Base-by-base conservation (phyloP, 2,329 filamentous ascomycete species). In the Aspergillus versicolor region DNA sequence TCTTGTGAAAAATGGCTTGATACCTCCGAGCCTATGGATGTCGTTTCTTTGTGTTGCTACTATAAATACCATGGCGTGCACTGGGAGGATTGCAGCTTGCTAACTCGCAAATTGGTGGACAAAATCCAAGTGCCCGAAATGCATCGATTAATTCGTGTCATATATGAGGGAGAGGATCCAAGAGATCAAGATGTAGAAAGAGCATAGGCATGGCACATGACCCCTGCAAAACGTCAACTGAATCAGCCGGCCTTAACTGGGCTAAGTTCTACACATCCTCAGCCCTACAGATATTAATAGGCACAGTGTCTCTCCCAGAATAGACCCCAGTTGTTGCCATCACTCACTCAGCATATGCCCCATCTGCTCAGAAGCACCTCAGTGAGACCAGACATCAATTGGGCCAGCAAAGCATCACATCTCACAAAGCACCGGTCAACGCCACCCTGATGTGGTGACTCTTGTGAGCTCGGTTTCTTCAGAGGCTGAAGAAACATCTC, bases 401-500 rank as follows among this genome's bases (percentile, higher is more conserved):
- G 50, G 50, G 21, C 40, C 45, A 55, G 17, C 41, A 46, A 24
- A 44, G 43, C n/a, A 52, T 37, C 12, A 24, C 27, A 45, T 9
- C 34, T 13, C 40, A 47, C 34, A 24, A 32, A 51, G 51, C 22
- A 32, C 41, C 34, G n/a, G n/a, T 19, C 19, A 53, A 42, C 34
- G 43, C 43, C 51, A 53, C 51, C n/a, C 27, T 24, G 9, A 22
- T 47, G 51, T 22, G 47, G 47, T 49, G 47, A 17, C 21, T 41
- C 47, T n/a, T 15, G 6, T 15, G 17, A 54, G 21, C 22, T 54
- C 37, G 27, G 27, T 40, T 48, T 40, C 21, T 41, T 32, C 6
- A 12, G 30, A 37, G 17, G n/a, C 38, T 32, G 3, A 34, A 52
- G 48, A 57, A 57, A 53, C 54, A 46, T 57, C 24, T 46, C 54